A percentile compares a stretch with the other conserved stretches of the same genome.
Conservation (phyloP, 73 alveolate species). For the Symbiodinium natans region DNA sequence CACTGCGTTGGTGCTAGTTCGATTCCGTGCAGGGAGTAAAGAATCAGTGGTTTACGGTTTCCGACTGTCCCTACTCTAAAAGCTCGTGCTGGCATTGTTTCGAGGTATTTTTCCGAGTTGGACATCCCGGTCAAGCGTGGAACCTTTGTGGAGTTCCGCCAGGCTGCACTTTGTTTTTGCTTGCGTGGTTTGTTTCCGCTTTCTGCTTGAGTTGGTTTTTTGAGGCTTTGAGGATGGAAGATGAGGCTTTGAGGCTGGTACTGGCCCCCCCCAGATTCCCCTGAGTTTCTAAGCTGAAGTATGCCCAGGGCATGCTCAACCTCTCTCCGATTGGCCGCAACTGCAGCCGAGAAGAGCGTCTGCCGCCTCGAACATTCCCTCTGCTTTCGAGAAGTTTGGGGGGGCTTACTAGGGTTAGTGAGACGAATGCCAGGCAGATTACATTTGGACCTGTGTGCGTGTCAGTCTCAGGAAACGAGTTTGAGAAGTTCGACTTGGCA, state of each 20-base stretch:
- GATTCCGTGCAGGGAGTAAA: no score
- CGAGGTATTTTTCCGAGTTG: conserved; percentile 95
- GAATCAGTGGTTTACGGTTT: no score
- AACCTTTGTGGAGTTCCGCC: conserved; percentile 98
- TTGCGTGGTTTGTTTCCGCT: background rate
- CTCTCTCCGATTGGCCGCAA: conserved; percentile 98
- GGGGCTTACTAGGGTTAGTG: no score
- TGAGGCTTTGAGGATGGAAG: no score
- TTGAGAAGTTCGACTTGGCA: conserved; percentile 96
- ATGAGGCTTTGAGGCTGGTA: no score
- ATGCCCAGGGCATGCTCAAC: conserved; percentile 97
- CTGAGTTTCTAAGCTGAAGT: no score
- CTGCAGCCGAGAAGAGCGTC: conserved; percentile 97
- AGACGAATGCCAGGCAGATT: no score
- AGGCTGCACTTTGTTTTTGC: background rate
- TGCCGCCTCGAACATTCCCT: background rate
- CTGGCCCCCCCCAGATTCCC: no score
- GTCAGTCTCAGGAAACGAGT: conserved; percentile 89
- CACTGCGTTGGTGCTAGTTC: no score
- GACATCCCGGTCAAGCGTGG: conserved; percentile 98
- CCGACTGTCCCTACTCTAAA: no score
- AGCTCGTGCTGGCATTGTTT: no score
- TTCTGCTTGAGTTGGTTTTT: background rate
- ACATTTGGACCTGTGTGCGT: background rate
- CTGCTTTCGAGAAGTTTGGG: background rate